phyloP scores from a whole-genome alignment of 139 green algal species.

The Coccomyxa sp. region DNA sequence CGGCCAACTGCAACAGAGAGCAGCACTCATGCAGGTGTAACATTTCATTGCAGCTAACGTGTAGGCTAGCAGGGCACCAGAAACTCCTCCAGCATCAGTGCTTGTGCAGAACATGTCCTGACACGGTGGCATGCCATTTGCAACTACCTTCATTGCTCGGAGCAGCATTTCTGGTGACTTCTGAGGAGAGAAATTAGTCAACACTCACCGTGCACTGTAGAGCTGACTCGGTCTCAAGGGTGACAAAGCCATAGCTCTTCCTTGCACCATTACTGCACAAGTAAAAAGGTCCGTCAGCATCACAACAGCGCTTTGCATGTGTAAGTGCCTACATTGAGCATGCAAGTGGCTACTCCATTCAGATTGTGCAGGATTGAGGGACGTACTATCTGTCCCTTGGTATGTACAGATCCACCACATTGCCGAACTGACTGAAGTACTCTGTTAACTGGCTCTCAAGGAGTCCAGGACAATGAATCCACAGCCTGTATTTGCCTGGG shows the following conservation, averaged over 20 bases:
- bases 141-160: background rate
- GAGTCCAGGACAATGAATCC: background rate
- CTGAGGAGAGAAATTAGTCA: background rate
- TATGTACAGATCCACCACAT: background rate
- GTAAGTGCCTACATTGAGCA: background rate
- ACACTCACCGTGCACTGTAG: background rate
- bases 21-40: background rate
- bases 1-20: background rate
- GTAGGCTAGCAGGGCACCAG: background rate
- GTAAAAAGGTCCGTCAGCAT: background rate
- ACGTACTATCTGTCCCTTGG: background rate
- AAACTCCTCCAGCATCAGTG: background rate
- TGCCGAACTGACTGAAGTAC: background rate
- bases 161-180: background rate
- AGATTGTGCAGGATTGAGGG: background rate
- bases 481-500: background rate
- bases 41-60: background rate
- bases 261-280: background rate
- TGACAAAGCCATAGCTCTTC: constrained; percentile 3
- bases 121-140: no score
- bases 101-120: no score
- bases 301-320: background rate
- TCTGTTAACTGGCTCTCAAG: background rate
- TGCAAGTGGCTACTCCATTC: background rate
- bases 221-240: background rate